Conservation (phyloP, 495 filamentous ascomycete species). For the Parmelia sp. region DNA sequence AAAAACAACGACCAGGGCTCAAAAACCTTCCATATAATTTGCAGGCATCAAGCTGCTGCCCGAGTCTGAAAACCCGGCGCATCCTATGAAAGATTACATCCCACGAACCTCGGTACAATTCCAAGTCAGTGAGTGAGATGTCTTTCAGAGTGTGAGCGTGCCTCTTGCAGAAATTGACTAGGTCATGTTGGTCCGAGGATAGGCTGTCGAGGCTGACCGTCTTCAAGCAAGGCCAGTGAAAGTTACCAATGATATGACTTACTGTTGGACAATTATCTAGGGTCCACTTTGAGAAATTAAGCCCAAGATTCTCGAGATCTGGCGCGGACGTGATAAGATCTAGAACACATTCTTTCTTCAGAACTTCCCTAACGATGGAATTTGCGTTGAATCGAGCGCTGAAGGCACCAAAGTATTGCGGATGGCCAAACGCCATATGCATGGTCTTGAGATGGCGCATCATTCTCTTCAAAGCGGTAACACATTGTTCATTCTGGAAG, state of each 20-base stretch:
- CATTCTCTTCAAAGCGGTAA: background rate
- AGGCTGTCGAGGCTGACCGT: background rate
- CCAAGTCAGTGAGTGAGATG: background rate
- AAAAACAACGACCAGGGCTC: background rate
- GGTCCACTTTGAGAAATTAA: background rate
- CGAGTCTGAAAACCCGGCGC: background rate
- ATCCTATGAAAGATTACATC: background rate
- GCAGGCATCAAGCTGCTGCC: background rate
- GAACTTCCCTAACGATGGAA: no score
- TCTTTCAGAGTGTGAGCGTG: conserved; percentile 1
- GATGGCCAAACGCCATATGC: background rate
- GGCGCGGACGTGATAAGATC: background rate
- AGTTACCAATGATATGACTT: background rate
- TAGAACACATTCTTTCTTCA: background rate
- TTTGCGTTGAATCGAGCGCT: no score
- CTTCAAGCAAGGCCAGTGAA: background rate
- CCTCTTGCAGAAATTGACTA: background rate
- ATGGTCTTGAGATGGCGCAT: background rate
- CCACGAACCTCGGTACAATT: background rate
- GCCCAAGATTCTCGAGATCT: background rate
- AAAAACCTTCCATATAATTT: background rate
- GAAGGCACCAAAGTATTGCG: no score
- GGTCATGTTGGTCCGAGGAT: no score
- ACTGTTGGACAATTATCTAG: background rate
- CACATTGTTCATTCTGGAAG: background rate